Evolutionary conservation across 2,329 filamentous ascomycete species (phyloP).

Genomic region (Fusarium sterilihyphosum): DNA sequence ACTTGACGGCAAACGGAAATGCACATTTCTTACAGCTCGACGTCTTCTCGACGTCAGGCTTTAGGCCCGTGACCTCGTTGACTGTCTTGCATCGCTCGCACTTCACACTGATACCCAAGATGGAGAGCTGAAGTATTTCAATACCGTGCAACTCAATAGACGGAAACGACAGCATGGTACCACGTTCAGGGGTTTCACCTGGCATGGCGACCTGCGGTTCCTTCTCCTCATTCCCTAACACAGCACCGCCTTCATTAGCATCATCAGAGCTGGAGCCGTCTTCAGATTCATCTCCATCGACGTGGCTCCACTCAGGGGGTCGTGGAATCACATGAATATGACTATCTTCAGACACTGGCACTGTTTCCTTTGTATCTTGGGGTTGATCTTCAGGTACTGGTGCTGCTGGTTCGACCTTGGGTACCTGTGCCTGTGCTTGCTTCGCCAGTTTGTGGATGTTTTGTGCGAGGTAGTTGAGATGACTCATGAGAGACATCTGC

Average conservation of each 20-base stretch:
- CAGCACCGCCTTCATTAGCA: slow-evolving; percentile 55
- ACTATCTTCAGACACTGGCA: slow-evolving; percentile 54
- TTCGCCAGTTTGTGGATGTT: slow-evolving; percentile 75
- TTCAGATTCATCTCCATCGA: slow-evolving; percentile 57
- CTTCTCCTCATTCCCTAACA: slow-evolving; percentile 46
- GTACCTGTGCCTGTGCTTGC: slow-evolving; percentile 60
- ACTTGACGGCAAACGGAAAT: slow-evolving; percentile 61
- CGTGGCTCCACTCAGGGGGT: slow-evolving; percentile 77
- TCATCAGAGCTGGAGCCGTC: slow-evolving; percentile 58
- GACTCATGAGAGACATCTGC: slow-evolving; percentile 74
- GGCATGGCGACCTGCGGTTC: slow-evolving; percentile 31
- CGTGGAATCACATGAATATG: slow-evolving; percentile 79
- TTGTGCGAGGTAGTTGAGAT: slow-evolving; percentile 78
- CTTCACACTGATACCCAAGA: slow-evolving; percentile 76
- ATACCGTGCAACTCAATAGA: slow-evolving; percentile 80
- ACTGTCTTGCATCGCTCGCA: slow-evolving; percentile 81
- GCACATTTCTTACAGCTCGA: slow-evolving; percentile 69
- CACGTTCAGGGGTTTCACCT: slow-evolving; percentile 63
- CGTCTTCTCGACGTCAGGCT: slow-evolving; percentile 62
- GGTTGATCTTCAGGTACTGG: slow-evolving; percentile 12
- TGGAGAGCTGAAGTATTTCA: slow-evolving; percentile 76
- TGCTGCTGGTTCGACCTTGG: slow-evolving; percentile 27
- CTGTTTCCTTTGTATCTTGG: neutral
- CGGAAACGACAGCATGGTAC: slow-evolving; percentile 83
- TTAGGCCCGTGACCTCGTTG: slow-evolving; percentile 75